A percentile compares a stretch with the other conserved stretches of the same genome.
These are phyloP conservation scores for Fagus sylvatica DNA, from an alignment of 306 rosid genomes.

Conservation along the genomic window DNA sequence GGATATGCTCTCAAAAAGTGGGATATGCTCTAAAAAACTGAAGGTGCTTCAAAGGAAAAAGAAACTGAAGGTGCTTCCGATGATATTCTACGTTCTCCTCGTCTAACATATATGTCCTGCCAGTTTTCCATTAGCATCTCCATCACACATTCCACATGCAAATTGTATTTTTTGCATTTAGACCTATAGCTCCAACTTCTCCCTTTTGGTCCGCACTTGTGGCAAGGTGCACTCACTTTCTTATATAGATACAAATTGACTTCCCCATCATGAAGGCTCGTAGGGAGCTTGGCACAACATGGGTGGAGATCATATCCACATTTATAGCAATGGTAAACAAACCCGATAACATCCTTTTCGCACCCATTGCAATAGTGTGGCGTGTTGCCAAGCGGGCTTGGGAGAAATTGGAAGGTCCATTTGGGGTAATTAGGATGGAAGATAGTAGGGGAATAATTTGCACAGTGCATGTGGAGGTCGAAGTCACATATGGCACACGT, in stretches of 20 bases:
- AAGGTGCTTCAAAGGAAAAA: too few species aligned
- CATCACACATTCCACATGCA: constrained; percentile 88
- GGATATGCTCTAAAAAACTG: too few species aligned
- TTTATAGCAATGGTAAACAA: constrained; percentile 67
- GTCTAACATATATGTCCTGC: constrained; percentile 49
- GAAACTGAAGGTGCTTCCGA: too few species aligned
- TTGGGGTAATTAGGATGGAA: constrained; percentile 78
- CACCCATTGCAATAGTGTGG: constrained; percentile 89
- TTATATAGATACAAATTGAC: constrained; percentile 54
- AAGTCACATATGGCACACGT: constrained; percentile 69
- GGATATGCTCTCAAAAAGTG: too few species aligned
- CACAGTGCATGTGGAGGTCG: constrained; percentile 90
- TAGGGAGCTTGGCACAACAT: constrained; percentile 91
- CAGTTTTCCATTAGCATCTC: constrained; percentile 88
- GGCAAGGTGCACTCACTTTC: constrained; percentile 74
- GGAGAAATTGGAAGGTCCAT: constrained; percentile 76
- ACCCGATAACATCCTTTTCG: constrained; percentile 75
- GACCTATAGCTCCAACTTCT: constrained; percentile 96
- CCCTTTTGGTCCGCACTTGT: constrained; percentile 74
- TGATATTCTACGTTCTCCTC: constrained; percentile 34
- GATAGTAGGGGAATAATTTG: constrained; percentile 49
- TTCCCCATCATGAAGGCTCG: constrained; percentile 69
- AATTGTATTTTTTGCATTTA: constrained; percentile 71
- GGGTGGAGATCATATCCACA: constrained; percentile 96
- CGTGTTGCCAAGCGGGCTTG: constrained; percentile 52